These are phyloP conservation scores for Mollisia scopiformis DNA, from an alignment of 2,329 filamentous ascomycete species.

Conservation along the genomic window DNA sequence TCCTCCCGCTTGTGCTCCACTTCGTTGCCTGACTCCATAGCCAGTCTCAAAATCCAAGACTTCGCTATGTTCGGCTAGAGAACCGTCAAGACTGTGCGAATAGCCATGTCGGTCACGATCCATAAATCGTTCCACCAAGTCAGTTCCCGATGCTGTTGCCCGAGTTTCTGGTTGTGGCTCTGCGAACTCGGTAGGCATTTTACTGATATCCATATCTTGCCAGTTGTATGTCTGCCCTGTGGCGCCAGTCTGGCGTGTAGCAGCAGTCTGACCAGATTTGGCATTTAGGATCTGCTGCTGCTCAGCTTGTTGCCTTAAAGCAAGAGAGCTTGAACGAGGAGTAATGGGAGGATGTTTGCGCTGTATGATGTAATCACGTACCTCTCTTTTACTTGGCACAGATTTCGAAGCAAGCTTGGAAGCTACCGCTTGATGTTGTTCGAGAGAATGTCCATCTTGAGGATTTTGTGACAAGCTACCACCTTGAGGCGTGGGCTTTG, in stretches of 20 bases:
- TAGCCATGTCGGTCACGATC: conserved; percentile 1
- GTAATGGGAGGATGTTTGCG: conserved; percentile 24
- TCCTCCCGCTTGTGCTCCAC: conserved; percentile 12
- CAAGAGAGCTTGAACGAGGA: conserved; percentile 27
- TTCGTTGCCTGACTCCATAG: conserved; percentile 23
- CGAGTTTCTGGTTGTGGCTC: background rate
- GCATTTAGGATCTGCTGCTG: conserved; percentile 14
- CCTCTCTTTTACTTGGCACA: conserved; percentile 27
- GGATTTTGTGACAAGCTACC: conserved; percentile 12
- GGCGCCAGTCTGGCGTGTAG: background rate
- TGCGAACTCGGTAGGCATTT: conserved; percentile 14
- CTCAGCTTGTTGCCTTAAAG: conserved; percentile 24
- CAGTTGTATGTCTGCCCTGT: conserved; percentile 26
- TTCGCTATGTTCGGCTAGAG: conserved; percentile 22
- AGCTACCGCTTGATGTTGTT: conserved; percentile 22
- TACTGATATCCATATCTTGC: conserved; percentile 26
- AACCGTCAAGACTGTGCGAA: conserved; percentile 30
- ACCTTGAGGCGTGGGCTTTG: conserved; percentile 17
- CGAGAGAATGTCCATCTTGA: conserved; percentile 20
- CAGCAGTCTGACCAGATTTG: conserved; percentile 6
- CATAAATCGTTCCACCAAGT: background rate
- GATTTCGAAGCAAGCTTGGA: conserved; percentile 22
- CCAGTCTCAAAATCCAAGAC: conserved; percentile 32
- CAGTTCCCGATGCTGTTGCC: background rate
- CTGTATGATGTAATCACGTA: conserved; percentile 28